Percentiles rank a stretch among this genome's conserved stretches.
These are phyloP conservation scores for Coccomyxa sp. DNA, from an alignment of 139 green algal species.

Conservation along the genomic window DNA sequence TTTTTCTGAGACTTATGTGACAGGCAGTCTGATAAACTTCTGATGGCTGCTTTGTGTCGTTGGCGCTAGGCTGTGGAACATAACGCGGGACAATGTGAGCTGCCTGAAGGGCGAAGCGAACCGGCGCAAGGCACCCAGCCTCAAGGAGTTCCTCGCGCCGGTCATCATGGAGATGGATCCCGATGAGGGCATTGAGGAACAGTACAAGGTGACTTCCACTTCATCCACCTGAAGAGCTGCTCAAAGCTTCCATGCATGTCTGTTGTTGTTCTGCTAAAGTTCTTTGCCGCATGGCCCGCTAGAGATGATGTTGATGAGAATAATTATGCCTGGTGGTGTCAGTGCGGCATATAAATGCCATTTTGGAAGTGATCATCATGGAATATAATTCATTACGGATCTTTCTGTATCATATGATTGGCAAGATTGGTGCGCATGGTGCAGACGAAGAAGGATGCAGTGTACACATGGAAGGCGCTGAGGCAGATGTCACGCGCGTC, in stretches of 20 bases:
- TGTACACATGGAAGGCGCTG: conserved; percentile 44
- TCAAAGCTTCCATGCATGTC: no score
- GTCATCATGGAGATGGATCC: conserved; percentile 45
- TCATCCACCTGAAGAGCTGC: neutral
- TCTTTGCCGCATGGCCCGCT: no score
- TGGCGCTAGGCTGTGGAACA: conserved; percentile 41
- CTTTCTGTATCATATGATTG: neutral
- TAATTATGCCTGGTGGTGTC: no score
- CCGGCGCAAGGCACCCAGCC: conserved; percentile 21
- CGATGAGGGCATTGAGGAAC: conserved; percentile 25
- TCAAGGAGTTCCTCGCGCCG: conserved; percentile 38
- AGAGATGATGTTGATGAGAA: no score
- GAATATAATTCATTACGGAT: neutral
- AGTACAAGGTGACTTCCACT: conserved; percentile 13
- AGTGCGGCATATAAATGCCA: no score
- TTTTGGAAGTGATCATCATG: no score
- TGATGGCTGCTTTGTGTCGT: neutral
- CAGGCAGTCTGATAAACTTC: no score
- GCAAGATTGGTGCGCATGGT: no score
- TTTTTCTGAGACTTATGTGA: no score
- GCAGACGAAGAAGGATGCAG: conserved; percentile 15
- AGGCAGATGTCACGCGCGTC: conserved; percentile 29
- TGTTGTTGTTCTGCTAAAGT: no score
- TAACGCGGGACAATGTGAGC: conserved; percentile 37
- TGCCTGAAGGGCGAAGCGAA: conserved; percentile 3